Evolutionary conservation across 192 early-diverging fungal genomes (phyloP).

Genomic region (Gaertneriomyces sp.): DNA sequence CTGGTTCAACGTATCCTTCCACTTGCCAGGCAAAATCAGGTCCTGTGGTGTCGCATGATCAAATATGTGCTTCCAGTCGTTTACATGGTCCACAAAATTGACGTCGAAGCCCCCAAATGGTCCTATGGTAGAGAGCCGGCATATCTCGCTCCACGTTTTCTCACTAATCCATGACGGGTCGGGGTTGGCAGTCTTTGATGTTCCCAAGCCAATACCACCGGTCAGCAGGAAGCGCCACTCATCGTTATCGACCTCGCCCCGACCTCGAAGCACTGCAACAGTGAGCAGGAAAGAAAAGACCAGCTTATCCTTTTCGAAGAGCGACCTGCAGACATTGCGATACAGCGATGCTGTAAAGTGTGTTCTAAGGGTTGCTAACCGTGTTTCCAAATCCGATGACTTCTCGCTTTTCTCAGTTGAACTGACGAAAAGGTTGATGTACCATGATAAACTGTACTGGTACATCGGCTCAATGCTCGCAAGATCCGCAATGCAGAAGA

Average conservation of each 20-base stretch:
- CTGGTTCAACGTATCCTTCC: constrained; percentile 32
- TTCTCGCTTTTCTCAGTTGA: constrained; percentile 57
- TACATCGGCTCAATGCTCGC: constrained; percentile 66
- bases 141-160: constrained; percentile 51
- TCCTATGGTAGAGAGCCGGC: constrained; percentile 38
- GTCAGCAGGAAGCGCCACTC: constrained; percentile 57
- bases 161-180: constrained; percentile 54
- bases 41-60: constrained; percentile 50
- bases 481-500: constrained; percentile 62
- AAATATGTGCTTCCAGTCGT: constrained; percentile 49
- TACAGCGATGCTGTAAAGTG: constrained; percentile 59
- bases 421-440: constrained; percentile 55
- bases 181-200: constrained; percentile 31
- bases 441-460: constrained; percentile 61
- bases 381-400: constrained; percentile 46
- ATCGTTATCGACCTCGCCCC: constrained; percentile 48
- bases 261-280: constrained; percentile 44
- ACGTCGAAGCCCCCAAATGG: constrained; percentile 41
- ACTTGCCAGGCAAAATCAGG: constrained; percentile 42
- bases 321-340: constrained; percentile 56
- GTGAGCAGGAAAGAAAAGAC: constrained; percentile 57
- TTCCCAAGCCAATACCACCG: constrained; percentile 48
- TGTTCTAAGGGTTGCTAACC: constrained; percentile 43
- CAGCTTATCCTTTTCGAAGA: constrained; percentile 67
- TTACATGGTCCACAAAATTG: constrained; percentile 33